phyloP scores from a whole-genome alignment of 768 basidiomycete species.

The Agrocybe praecox region DNA sequence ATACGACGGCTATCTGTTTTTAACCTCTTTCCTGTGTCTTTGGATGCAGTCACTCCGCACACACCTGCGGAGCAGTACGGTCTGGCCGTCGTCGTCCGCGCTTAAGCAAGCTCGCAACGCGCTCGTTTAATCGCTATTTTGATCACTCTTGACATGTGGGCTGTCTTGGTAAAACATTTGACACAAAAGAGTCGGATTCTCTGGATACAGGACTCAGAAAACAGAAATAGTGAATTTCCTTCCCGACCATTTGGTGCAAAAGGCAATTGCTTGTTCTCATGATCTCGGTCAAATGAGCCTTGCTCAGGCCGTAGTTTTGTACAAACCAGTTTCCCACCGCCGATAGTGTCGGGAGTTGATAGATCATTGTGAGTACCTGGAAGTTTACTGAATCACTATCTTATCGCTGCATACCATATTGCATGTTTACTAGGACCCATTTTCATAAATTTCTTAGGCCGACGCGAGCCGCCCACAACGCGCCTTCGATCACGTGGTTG shows the following conservation, averaged over 20 bases:
- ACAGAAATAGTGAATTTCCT: not conserved
- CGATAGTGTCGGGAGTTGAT: not conserved
- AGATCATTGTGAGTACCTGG: not conserved
- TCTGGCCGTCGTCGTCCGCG: too few species aligned
- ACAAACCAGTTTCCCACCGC: not conserved
- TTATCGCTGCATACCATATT: not conserved
- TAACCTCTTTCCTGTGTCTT: too few species aligned
- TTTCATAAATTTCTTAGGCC: not conserved
- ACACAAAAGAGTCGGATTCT: not conserved
- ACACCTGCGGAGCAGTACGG: too few species aligned
- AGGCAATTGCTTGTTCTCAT: too few species aligned
- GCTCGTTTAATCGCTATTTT: too few species aligned
- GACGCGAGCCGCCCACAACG: not conserved
- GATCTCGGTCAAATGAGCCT: not conserved
- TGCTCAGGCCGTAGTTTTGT: not conserved
- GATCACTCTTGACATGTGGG: not conserved
- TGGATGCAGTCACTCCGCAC: too few species aligned
- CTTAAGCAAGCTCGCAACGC: too few species aligned
- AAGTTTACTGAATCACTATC: not conserved
- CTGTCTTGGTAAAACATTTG: not conserved
- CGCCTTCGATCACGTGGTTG: slow-evolving; percentile 12
- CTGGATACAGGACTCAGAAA: not conserved
- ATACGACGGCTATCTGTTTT: too few species aligned
- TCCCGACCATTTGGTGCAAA: not conserved
- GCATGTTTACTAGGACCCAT: not conserved